Conservation (phyloP, 2,329 filamentous ascomycete species). For the Aspergillus costaricaensis region DNA sequence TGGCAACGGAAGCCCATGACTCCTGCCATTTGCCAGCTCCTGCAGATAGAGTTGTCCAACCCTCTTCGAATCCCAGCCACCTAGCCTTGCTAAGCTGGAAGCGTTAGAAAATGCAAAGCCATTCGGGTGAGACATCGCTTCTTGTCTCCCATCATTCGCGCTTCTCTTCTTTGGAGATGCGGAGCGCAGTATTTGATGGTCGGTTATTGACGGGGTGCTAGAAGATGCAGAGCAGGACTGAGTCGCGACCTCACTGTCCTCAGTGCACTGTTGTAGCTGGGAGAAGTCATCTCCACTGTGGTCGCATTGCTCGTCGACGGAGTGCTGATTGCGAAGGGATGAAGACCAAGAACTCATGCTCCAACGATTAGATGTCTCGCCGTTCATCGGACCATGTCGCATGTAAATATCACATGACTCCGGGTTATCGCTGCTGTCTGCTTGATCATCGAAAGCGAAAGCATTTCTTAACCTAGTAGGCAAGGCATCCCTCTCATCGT, state of each 20-base stretch:
- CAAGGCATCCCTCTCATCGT: conserved; percentile 57
- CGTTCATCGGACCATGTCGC: conserved; percentile 22
- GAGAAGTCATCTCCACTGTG: conserved; percentile 40
- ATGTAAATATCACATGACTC: conserved; percentile 26
- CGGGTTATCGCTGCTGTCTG: conserved; percentile 34
- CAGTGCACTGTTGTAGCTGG: conserved; percentile 29
- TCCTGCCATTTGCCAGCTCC: conserved; percentile 43
- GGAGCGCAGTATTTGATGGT: conserved; percentile 17
- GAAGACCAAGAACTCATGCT: conserved; percentile 50
- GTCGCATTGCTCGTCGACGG: conserved; percentile 37
- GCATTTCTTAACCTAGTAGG: conserved; percentile 57
- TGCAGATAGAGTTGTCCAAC: conserved; percentile 59
- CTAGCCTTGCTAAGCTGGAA: conserved; percentile 55
- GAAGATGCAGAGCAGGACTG: conserved; percentile 40
- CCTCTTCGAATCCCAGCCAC: conserved; percentile 57
- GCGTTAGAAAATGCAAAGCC: conserved; percentile 50
- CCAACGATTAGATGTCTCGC: conserved; percentile 39
- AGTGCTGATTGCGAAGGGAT: conserved; percentile 40
- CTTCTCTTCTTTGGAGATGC: conserved; percentile 27
- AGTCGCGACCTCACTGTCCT: conserved; percentile 32
- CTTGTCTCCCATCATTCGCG: conserved; percentile 44
- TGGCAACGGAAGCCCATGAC: conserved; percentile 26
- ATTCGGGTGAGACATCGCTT: conserved; percentile 40
- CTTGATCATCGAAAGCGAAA: conserved; percentile 41
- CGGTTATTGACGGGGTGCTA: conserved; percentile 42